Evolutionary conservation across 345 rosid genomes (phyloP), one percentile per base, ranked within the genome.

Genomic region (Cardamine chenopodiifolia): DNA sequence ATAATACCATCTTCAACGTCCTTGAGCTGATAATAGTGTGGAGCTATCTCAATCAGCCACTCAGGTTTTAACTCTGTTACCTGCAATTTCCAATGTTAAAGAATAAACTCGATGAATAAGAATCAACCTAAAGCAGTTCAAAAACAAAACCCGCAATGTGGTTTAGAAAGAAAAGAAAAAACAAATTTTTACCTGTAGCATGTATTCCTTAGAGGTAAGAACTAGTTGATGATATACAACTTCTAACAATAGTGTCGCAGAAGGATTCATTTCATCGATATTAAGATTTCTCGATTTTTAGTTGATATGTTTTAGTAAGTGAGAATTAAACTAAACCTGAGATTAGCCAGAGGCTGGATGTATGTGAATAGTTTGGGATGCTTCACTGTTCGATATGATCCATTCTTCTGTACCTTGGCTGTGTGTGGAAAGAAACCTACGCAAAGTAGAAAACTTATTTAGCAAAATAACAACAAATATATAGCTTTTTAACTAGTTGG

Each of bases 31-130:
- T 91, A 93, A 72, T 76, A 93, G 54, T 90, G 97, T 0, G 96
- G 98, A 12, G 96, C 97, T 79, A 93, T 87, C 82, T 91, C 96
- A 35, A 91, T 86, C 83, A 93, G 81, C 97, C 98, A 93, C 50
- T 93, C 92, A 0, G 97, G 98, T 79, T 88, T 93, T 70, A 90
- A 82, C 72, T 90, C 96, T 42, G 93, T 87, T 31, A 88, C 89
- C 97, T 93, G 83, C 39, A 49, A 2, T 71, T 71, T 23, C 20
- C 40, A 5, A 37, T 45, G 37, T 37, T 2, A 54, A 53, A 74
- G 6, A 70, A 14, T 31, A 66, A 37, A 9, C 18, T 2, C 18
- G 11, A 55, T 34, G 19, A 17, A 66, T 50, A 48, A 67, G 19
- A 22, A 42, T 22, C 11, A 64, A 47, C 17, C 7, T 65, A 67